Percentiles rank a stretch among this genome's conserved stretches.
Evolutionary conservation across 352 stramenopile genomes (phyloP).

Genomic region (Phytophthora megakarya): DNA sequence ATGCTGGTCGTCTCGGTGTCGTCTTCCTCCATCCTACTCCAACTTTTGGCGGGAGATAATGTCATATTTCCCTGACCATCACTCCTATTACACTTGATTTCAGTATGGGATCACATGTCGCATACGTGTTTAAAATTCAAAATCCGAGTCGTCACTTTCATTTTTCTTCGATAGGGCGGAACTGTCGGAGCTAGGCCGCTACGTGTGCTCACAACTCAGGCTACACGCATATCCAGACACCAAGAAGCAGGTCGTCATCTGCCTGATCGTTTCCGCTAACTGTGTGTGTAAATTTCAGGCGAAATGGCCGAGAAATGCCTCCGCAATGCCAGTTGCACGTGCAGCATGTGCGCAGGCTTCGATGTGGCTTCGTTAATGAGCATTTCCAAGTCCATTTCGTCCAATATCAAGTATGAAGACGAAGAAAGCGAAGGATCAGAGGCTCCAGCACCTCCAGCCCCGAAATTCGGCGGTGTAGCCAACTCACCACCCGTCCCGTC

Average conservation of each 20-base stretch:
- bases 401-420: constrained; percentile 75
- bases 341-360: constrained; percentile 80
- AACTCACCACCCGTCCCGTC: constrained; percentile 55
- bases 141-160: constrained; percentile 12
- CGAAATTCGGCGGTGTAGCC: constrained; percentile 32
- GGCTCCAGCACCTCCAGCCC: constrained; percentile 28
- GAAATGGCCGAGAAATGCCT: constrained; percentile 81
- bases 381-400: constrained; percentile 84
- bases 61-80: constrained; percentile 19
- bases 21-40: constrained; percentile 7
- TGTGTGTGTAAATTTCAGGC: background rate
- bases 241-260: background rate
- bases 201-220: background rate
- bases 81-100: constrained; percentile 10
- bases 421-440: constrained; percentile 35
- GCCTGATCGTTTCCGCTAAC: background rate
- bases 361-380: constrained; percentile 76
- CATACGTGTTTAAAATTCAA: constrained; percentile 29
- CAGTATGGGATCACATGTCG: constrained; percentile 10
- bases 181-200: background rate
- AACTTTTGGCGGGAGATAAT: constrained; percentile 24
- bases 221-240: background rate
- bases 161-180: constrained; percentile 7
- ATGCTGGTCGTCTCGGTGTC: constrained; percentile 35
- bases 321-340: constrained; percentile 88